Conservation (phyloP, 2,329 filamentous ascomycete species). For the Juglanconis sp. region DNA sequence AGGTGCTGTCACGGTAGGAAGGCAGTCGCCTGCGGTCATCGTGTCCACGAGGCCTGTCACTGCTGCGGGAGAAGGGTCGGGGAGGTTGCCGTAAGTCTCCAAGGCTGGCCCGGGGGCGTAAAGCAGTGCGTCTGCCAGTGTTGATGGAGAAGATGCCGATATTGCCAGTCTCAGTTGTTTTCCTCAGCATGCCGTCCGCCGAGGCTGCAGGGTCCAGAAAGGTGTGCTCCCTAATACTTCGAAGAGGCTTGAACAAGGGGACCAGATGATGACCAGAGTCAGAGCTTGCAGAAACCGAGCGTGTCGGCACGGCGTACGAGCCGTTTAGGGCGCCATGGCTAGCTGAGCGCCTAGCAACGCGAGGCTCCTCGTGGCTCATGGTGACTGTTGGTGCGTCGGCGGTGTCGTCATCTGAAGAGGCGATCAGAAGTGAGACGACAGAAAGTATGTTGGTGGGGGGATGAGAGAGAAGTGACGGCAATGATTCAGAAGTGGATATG, state of each 20-base stretch:
- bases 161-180: slow-evolving; percentile 63
- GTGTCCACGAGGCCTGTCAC: slow-evolving; percentile 30
- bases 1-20: slow-evolving; percentile 49
- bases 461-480: not conserved
- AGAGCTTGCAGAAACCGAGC: slow-evolving; percentile 19
- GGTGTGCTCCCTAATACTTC: slow-evolving; percentile 39
- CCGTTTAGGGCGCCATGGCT: slow-evolving; percentile 39
- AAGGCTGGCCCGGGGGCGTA: slow-evolving; percentile 28
- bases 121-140: slow-evolving; percentile 43
- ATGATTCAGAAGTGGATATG: slow-evolving; percentile 14
- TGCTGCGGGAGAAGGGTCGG: slow-evolving; percentile 28
- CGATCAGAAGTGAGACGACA: not conserved
- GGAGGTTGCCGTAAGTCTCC: slow-evolving; percentile 27
- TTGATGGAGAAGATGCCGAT: slow-evolving; percentile 60
- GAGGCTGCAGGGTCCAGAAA: slow-evolving; percentile 49
- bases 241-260: slow-evolving; percentile 36
- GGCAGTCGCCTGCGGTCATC: slow-evolving; percentile 45
- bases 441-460: slow-evolving; percentile 8
- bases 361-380: slow-evolving; percentile 22
- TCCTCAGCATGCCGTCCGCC: slow-evolving; percentile 64
- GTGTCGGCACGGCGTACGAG: slow-evolving; percentile 28
- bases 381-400: not conserved
- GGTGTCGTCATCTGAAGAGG: not conserved
- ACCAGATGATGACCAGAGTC: slow-evolving; percentile 4
- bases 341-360: slow-evolving; percentile 29